Evolutionary conservation across 257 asterid species (phyloP).

Genomic region (Solanum rostratum): DNA sequence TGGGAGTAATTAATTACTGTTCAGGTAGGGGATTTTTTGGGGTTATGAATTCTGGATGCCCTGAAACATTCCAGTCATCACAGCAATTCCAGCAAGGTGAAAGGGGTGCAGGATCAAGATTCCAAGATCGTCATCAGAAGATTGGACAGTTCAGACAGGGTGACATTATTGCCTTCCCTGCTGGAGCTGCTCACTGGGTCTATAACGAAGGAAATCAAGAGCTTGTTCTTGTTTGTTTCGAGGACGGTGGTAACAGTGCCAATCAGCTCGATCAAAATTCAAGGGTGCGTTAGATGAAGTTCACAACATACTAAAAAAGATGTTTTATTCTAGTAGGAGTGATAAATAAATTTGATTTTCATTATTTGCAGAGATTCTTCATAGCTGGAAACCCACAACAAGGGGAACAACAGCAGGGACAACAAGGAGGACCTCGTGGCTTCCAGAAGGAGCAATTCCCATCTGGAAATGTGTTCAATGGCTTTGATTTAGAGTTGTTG

Average conservation of each 20-base stretch:
- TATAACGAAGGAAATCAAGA: slow-evolving; percentile 17
- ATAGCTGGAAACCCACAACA: slow-evolving; percentile 45
- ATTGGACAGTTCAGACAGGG: slow-evolving; percentile 12
- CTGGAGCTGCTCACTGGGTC: slow-evolving; percentile 18
- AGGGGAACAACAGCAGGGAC: slow-evolving; percentile 1
- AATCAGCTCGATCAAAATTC: slow-evolving; percentile 20
- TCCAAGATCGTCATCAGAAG: slow-evolving; percentile 19
- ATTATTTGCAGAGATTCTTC: slow-evolving; percentile 31
- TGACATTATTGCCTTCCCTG: slow-evolving; percentile 15
- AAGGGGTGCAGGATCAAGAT: background rate
- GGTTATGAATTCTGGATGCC: slow-evolving; percentile 45
- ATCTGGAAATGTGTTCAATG: background rate
- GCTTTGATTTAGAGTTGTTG: background rate
- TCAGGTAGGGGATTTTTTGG: slow-evolving; percentile 48
- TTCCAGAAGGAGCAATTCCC: slow-evolving; percentile 4
- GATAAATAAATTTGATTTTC: background rate
- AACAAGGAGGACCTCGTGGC: background rate
- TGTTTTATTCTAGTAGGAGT: no score
- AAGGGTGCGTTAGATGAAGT: background rate
- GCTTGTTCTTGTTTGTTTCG: background rate
- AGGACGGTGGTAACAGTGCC: slow-evolving; percentile 14
- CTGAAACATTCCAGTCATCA: slow-evolving; percentile 43
- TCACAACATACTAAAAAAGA: background rate
- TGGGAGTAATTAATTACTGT: background rate
- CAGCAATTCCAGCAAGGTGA: background rate